These are phyloP conservation scores for Cytospora schulzeri DNA, from an alignment of 2,329 filamentous ascomycete species.

Conservation along the genomic window DNA sequence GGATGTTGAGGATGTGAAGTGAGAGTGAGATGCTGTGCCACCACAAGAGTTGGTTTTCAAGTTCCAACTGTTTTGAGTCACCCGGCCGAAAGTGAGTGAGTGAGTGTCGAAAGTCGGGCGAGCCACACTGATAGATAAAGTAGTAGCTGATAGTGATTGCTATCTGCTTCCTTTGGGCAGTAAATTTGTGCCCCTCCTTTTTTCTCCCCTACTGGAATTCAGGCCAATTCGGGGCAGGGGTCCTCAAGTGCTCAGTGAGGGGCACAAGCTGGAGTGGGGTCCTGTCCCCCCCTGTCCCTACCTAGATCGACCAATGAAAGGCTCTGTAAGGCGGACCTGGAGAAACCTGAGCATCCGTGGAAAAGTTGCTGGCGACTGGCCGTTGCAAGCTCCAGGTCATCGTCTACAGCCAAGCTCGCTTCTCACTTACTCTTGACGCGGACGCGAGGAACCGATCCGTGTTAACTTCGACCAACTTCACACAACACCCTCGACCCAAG, in stretches of 20 bases:
- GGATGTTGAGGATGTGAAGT: neutral
- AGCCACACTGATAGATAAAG: neutral
- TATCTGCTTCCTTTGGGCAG: neutral
- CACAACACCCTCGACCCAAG: slow-evolving; percentile 10
- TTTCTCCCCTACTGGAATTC: neutral
- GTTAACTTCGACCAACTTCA: slow-evolving; percentile 16
- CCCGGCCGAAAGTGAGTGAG: neutral
- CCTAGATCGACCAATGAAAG: slow-evolving; percentile 10
- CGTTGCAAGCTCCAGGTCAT: neutral
- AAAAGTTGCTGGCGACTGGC: slow-evolving; percentile 17
- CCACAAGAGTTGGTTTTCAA: neutral
- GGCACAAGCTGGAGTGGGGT: slow-evolving; percentile 10
- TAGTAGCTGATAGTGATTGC: neutral
- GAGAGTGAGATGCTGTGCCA: neutral
- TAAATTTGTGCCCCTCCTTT: slow-evolving; percentile 5
- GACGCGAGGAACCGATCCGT: slow-evolving; percentile 12
- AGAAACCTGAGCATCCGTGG: slow-evolving; percentile 11
- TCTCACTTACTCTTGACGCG: slow-evolving; percentile 9
- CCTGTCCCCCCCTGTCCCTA: neutral
- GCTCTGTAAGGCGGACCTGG: slow-evolving; percentile 3
- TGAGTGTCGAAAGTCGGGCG: neutral
- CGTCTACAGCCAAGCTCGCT: slow-evolving; percentile 2
- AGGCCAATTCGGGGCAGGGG: neutral
- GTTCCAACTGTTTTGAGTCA: slow-evolving; percentile 7
- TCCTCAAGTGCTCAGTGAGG: neutral